Evolutionary conservation across 2,329 filamentous ascomycete species (phyloP).

Genomic region (Pestalotiopsis sp.): DNA sequence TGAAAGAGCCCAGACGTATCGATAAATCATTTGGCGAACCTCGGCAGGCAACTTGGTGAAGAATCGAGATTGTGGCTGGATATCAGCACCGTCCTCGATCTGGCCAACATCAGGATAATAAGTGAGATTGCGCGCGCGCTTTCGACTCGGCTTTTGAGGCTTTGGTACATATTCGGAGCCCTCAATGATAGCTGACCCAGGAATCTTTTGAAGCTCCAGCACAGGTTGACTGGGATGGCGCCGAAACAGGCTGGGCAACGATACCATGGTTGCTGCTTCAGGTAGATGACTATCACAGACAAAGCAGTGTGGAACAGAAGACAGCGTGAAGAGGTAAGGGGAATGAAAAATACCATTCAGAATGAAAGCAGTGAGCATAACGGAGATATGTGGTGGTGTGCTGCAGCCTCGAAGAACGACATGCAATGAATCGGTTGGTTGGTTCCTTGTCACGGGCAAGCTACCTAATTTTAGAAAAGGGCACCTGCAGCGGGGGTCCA

Average conservation of each 20-base stretch:
- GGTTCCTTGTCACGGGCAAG: neutral
- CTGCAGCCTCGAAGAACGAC: neutral
- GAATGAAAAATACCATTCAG: neutral
- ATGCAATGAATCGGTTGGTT: neutral
- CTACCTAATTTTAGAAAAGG: too few species aligned
- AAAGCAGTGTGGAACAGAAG: neutral
- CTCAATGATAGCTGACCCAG: neutral
- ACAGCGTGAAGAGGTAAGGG: neutral
- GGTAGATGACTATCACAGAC: neutral
- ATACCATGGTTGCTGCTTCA: neutral
- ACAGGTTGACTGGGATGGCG: neutral
- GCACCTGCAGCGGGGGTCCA: too few species aligned
- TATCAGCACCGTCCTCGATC: neutral
- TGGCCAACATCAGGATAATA: neutral
- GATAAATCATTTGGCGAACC: neutral
- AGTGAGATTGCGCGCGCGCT: neutral
- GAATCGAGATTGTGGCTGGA: neutral
- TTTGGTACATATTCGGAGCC: neutral
- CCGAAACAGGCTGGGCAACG: neutral
- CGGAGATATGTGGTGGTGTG: neutral
- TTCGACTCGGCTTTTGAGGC: neutral
- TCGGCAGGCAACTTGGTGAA: neutral
- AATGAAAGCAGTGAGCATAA: neutral
- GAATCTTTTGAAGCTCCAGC: neutral
- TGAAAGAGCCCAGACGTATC: neutral